phyloP scores from a whole-genome alignment of 106 monocot species.

The Acanthochlamys bracteata region DNA sequence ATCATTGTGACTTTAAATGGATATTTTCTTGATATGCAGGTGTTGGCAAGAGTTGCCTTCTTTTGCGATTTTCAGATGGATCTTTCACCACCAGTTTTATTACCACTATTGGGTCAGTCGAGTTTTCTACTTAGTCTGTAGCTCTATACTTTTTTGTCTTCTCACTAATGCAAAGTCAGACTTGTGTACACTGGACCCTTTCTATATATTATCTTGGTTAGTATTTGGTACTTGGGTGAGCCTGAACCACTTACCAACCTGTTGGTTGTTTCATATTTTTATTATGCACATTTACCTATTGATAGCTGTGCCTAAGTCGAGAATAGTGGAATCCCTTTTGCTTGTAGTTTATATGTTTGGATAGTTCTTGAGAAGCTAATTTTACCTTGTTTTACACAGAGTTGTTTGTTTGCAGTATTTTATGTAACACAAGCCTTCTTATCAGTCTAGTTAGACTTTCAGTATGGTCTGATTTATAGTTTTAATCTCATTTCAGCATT shows the following conservation, averaged over 20 bases:
- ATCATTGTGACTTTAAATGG: too few species aligned
- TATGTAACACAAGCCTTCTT: neutral
- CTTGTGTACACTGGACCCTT: too few species aligned
- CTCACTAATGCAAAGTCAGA: too few species aligned
- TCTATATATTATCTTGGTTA: too few species aligned
- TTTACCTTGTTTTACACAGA: neutral
- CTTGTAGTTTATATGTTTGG: neutral
- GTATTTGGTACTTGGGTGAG: too few species aligned
- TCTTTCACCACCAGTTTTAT: slow-evolving; percentile 83
- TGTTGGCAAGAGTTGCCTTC: slow-evolving; percentile 80
- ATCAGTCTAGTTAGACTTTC: too few species aligned
- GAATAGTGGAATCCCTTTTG: neutral
- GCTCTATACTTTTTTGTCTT: too few species aligned
- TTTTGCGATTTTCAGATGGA: slow-evolving; percentile 73
- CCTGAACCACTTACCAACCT: too few species aligned
- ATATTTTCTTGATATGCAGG: slow-evolving; percentile 18
- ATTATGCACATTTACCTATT: too few species aligned
- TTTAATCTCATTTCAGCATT: slow-evolving; percentile 30
- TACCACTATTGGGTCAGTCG: slow-evolving; percentile 58
- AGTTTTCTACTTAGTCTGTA: too few species aligned
- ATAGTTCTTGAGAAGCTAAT: neutral
- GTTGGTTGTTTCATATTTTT: too few species aligned
- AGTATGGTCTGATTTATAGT: neutral
- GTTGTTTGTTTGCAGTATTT: neutral
- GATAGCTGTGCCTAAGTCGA: too few species aligned